phyloP scores from a whole-genome alignment of 176 grass and related monocot genomes.

The Musa acuminata region DNA sequence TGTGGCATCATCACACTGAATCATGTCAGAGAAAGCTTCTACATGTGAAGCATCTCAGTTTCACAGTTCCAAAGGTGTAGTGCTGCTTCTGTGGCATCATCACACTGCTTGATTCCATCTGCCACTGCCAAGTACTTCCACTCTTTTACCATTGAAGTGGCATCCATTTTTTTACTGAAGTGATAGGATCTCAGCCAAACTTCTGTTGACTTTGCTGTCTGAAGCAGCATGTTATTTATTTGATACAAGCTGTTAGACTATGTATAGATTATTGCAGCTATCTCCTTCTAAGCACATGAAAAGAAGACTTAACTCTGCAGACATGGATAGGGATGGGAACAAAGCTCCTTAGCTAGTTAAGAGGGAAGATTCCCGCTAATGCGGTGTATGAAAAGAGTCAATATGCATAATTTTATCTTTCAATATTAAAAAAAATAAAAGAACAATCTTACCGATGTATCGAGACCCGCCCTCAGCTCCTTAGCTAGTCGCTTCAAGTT shows the following conservation, averaged over 20 bases:
- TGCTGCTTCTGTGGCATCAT: not conserved
- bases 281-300: not conserved
- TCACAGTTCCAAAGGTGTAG: not conserved
- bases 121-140: not conserved
- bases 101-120: not conserved
- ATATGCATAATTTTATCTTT: too few relatives aligned
- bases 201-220: slow-evolving; percentile 2
- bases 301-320: not conserved
- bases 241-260: not conserved
- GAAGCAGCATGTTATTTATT: not conserved
- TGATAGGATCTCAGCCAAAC: slow-evolving; percentile 1
- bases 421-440: too few relatives aligned
- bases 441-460: too few relatives aligned
- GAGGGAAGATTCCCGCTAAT: too few relatives aligned
- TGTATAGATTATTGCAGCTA: too few relatives aligned
- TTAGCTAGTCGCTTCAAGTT: too few relatives aligned
- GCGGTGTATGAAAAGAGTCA: too few relatives aligned
- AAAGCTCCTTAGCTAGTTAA: too few relatives aligned
- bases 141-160: not conserved
- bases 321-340: not conserved
- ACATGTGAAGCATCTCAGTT: slow-evolving; percentile 1
- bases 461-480: too few relatives aligned
- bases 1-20: too few relatives aligned
- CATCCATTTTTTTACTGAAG: not conserved
- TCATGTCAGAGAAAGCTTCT: not conserved